phyloP scores from a whole-genome alignment of 1,284 basidiomycete genomes.

The Cerioporus squamosus region DNA sequence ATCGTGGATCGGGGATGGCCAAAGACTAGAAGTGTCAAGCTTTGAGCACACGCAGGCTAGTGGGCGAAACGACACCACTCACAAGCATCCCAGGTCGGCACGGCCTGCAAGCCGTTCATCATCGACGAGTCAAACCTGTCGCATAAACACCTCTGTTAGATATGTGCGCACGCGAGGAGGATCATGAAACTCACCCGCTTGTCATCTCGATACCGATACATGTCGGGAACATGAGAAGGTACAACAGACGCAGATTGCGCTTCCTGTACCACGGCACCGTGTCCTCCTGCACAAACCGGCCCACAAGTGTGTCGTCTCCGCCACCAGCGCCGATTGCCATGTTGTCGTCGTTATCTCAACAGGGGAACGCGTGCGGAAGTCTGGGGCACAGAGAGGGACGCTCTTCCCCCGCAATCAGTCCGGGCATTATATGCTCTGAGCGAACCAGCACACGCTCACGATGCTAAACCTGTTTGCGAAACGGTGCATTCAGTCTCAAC shows the following conservation, averaged over 20 bases:
- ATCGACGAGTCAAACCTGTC: slow-evolving; percentile 59
- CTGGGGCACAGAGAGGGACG: background rate
- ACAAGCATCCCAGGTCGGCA: slow-evolving; percentile 64
- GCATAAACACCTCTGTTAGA: background rate
- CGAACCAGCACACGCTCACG: too few relatives aligned
- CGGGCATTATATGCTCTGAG: background rate
- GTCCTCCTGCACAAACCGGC: slow-evolving; percentile 50
- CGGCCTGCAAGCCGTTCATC: slow-evolving; percentile 66
- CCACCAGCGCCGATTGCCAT: slow-evolving; percentile 24
- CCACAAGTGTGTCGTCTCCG: slow-evolving; percentile 45
- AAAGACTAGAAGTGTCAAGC: slow-evolving; percentile 45
- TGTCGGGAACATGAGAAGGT: slow-evolving; percentile 58
- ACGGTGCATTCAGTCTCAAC: too few relatives aligned
- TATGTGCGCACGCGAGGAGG: background rate
- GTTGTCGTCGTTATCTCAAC: background rate
- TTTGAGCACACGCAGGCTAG: background rate
- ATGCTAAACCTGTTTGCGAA: background rate
- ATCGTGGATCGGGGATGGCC: slow-evolving; percentile 51
- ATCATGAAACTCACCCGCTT: slow-evolving; percentile 47
- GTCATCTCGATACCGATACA: slow-evolving; percentile 68
- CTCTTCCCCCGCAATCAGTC: background rate
- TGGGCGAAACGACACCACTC: slow-evolving; percentile 16
- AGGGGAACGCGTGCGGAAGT: background rate
- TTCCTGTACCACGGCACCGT: slow-evolving; percentile 59
- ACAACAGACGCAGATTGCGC: slow-evolving; percentile 51